phyloP scores from a whole-genome alignment of 2,329 filamentous ascomycete genomes.

The Microascus cirrosus region DNA sequence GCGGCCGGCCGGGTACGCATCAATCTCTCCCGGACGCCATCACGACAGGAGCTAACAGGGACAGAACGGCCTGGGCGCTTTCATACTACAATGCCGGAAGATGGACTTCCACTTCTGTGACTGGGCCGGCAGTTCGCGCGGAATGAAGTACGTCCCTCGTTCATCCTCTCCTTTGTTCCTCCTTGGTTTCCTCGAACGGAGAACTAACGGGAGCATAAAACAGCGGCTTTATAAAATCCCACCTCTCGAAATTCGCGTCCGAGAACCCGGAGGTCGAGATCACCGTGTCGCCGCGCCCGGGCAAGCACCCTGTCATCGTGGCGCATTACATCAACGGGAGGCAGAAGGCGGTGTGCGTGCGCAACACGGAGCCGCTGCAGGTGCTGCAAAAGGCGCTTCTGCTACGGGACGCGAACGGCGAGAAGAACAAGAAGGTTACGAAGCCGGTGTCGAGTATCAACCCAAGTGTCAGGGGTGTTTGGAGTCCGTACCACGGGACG shows the following conservation, averaged over 20 bases:
- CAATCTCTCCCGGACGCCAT: neutral
- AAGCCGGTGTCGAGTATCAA: conserved; percentile 56
- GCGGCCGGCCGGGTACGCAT: conserved; percentile 39
- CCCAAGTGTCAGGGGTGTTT: conserved; percentile 57
- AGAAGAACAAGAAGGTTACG: conserved; percentile 54
- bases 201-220: conserved; percentile 13
- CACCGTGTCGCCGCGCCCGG: conserved; percentile 78
- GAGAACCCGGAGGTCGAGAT: conserved; percentile 85
- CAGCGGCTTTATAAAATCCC: conserved; percentile 71
- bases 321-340: conserved; percentile 90
- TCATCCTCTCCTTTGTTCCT: neutral
- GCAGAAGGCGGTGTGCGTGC: conserved; percentile 76
- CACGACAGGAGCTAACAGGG: conserved; percentile 5
- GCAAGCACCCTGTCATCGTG: conserved; percentile 77
- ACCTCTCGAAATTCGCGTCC: conserved; percentile 66
- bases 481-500: conserved; percentile 58
- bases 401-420: conserved; percentile 62
- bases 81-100: conserved; percentile 94
- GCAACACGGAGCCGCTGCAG: conserved; percentile 71
- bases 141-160: conserved; percentile 66
- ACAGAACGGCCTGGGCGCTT: conserved; percentile 92
- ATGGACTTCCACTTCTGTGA: conserved; percentile 97
- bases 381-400: conserved; percentile 70
- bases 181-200: neutral
- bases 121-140: conserved; percentile 82